phyloP scores from a whole-genome alignment of 202 grass and related monocot genomes.

The Digitaria exilis region DNA sequence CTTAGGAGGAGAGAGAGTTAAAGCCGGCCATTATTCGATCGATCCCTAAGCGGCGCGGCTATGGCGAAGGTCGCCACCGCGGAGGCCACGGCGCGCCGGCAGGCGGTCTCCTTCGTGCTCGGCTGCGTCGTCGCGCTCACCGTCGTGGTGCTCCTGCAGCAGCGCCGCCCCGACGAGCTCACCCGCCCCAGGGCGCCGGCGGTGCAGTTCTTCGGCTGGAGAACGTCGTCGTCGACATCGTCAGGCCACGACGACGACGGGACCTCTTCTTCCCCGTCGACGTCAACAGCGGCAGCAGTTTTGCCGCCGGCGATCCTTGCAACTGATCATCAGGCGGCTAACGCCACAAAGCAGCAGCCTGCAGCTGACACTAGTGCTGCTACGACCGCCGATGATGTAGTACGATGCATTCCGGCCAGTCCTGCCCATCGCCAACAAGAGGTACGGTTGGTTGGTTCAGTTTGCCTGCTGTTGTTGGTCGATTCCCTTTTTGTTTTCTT shows the following conservation, averaged over 20 bases:
- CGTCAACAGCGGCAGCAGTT: not conserved
- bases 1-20: no score
- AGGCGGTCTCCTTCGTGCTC: conserved; percentile 41
- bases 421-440: not conserved
- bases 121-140: conserved; percentile 42
- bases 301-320: not conserved
- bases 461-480: not conserved
- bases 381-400: not conserved
- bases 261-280: not conserved
- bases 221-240: not conserved
- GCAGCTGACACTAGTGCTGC: rapidly evolving
- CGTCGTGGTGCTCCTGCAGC: conserved; percentile 48
- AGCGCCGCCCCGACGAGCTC: conserved; percentile 27
- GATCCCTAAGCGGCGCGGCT: no score
- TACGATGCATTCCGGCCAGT: not conserved
- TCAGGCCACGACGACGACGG: not conserved
- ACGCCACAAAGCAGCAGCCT: not conserved
- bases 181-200: not conserved
- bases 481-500: not conserved
- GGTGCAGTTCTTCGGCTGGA: not conserved
- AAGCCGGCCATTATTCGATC: no score
- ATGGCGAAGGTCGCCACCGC: not conserved
- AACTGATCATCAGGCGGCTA: not conserved
- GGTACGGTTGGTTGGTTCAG: not conserved
- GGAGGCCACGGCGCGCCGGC: conserved; percentile 25